phyloP scores from a whole-genome alignment of 148 eudicot genomes.

The Rhododendron ferrugineum region DNA sequence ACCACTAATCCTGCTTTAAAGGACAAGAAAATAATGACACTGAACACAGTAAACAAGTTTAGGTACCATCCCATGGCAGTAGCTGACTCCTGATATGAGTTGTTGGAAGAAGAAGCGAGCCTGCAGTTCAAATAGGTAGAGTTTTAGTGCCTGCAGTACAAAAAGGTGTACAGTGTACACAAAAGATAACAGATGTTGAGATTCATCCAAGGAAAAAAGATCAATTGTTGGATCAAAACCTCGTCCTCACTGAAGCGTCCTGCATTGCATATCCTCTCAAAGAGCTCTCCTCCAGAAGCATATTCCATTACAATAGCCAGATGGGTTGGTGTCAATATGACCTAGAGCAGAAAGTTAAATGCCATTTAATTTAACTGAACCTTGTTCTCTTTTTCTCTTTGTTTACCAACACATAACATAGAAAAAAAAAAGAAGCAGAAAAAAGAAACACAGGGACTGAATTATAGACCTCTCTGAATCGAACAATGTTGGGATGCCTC shows the following conservation, averaged over 20 bases:
- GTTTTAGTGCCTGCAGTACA: neutral
- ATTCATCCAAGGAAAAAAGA: neutral
- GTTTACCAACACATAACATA: neutral
- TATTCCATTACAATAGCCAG: constrained; percentile 90
- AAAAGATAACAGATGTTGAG: neutral
- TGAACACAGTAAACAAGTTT: neutral
- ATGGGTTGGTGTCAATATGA: constrained; percentile 79
- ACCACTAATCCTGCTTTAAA: neutral
- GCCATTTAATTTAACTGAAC: neutral
- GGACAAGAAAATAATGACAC: neutral
- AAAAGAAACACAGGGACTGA: neutral
- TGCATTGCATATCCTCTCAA: constrained; percentile 56
- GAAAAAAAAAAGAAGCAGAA: neutral
- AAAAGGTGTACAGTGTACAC: neutral
- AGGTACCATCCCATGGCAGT: constrained; percentile 70
- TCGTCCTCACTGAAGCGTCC: constrained; percentile 80
- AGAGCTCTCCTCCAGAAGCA: constrained; percentile 91
- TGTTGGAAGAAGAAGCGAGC: constrained; percentile 90
- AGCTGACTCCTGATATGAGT: constrained; percentile 83
- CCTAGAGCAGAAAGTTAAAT: constrained; percentile 25
- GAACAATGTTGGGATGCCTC: constrained; percentile 64
- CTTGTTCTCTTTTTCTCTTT: neutral
- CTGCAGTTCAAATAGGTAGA: constrained; percentile 27
- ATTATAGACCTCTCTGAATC: constrained; percentile 54
- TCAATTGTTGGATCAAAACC: constrained; percentile 31